These are phyloP conservation scores for Priceomyces melissophilus DNA, from an alignment of 805 yeast genomes.

Conservation along the genomic window DNA sequence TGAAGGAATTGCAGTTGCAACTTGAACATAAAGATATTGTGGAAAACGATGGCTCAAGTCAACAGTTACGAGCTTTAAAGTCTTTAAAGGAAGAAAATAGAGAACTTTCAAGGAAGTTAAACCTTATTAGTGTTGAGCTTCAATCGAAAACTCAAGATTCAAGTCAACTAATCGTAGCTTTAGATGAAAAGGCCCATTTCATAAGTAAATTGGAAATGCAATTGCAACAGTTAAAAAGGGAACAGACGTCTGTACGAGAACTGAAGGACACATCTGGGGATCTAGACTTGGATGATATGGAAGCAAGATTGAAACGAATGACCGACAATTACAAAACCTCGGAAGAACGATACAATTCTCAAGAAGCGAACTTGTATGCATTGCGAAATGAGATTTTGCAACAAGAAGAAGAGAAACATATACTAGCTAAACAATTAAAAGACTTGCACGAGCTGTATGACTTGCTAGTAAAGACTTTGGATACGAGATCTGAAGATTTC, in stretches of 20 bases:
- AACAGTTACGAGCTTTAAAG: neutral
- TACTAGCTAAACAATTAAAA: conserved; percentile 16
- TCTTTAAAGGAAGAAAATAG: neutral
- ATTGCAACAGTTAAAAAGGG: conserved; percentile 11
- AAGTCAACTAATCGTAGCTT: conserved; percentile 9
- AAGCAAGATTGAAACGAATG: too few relatives aligned
- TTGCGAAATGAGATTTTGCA: conserved; percentile 15
- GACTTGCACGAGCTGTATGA: conserved; percentile 13
- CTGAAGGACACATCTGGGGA: too few relatives aligned
- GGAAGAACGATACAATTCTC: conserved; percentile 4
- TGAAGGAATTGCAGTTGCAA: conserved; percentile 11
- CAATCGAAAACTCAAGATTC: conserved; percentile 7
- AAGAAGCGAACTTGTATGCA: conserved; percentile 10
- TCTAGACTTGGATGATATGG: too few relatives aligned
- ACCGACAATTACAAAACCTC: neutral
- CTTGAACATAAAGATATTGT: conserved; percentile 3
- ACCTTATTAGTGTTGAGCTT: conserved; percentile 1
- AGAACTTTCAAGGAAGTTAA: neutral
- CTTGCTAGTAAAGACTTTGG: conserved; percentile 14
- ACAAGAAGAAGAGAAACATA: conserved; percentile 17
- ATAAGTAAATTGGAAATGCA: conserved; percentile 15
- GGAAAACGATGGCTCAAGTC: neutral
- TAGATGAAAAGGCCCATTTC: conserved; percentile 23
- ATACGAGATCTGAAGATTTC: conserved; percentile 18
- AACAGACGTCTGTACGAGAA: neutral